These are phyloP conservation scores for Paecilomyces sp. DNA, from an alignment of 2,329 filamentous ascomycete genomes.

Conservation along the genomic window DNA sequence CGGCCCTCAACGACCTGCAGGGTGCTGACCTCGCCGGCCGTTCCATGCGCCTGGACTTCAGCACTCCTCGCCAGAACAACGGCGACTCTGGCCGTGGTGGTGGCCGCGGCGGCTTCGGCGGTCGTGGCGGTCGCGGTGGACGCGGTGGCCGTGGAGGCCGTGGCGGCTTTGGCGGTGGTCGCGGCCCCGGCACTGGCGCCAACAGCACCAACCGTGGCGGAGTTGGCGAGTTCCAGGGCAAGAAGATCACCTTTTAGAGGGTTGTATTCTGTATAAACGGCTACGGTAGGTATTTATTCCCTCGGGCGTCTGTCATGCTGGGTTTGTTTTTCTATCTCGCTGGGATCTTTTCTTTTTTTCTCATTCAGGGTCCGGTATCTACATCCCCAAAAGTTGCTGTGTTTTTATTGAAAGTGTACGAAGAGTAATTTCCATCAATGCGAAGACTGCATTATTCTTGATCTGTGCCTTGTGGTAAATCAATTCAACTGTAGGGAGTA, in stretches of 20 bases:
- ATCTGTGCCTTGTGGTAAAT: too few species aligned
- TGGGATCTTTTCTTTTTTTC: neutral
- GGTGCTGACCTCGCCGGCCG: slow-evolving; percentile 67
- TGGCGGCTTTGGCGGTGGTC: slow-evolving; percentile 38
- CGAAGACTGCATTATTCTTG: neutral
- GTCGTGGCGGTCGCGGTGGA: slow-evolving; percentile 48
- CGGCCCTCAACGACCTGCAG: slow-evolving; percentile 62
- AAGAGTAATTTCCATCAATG: neutral
- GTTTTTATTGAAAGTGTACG: neutral
- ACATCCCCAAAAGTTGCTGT: neutral
- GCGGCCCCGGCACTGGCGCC: slow-evolving; percentile 43
- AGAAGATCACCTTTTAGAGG: slow-evolving; percentile 65
- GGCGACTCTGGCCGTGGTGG: slow-evolving; percentile 38
- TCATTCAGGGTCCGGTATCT: neutral
- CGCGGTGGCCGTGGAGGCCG: slow-evolving; percentile 45
- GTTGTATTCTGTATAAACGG: slow-evolving; percentile 1
- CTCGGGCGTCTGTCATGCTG: neutral
- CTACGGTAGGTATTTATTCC: neutral
- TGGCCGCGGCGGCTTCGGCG: slow-evolving; percentile 39
- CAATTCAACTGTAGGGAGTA: too few species aligned
- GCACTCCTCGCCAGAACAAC: slow-evolving; percentile 57
- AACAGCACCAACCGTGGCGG: slow-evolving; percentile 41
- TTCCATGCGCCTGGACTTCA: slow-evolving; percentile 75
- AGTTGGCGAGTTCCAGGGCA: slow-evolving; percentile 61
- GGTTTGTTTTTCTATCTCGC: slow-evolving; percentile 5